Evolutionary conservation across 208 protist species (phyloP).

Genomic region (Trypanosoma brucei): DNA sequence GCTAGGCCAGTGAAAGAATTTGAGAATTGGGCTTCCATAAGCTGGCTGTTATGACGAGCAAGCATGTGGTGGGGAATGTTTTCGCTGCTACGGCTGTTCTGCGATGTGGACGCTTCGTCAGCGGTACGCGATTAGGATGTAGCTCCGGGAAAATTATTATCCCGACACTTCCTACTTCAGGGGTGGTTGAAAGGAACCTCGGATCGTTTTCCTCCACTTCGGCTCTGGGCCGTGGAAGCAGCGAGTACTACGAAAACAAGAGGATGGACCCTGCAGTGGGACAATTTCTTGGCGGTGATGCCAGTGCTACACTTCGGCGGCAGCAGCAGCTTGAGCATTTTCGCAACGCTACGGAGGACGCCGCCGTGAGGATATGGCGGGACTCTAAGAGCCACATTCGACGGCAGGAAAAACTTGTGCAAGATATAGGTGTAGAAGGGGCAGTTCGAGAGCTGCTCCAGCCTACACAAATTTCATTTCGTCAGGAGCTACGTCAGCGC

Average conservation of each 20-base stretch:
- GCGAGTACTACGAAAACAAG: constrained; percentile 32
- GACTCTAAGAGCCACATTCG: constrained; percentile 75
- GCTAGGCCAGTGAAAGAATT: too few relatives aligned
- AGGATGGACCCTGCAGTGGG: constrained; percentile 23
- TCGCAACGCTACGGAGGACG: constrained; percentile 23
- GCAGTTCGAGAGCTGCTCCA: constrained; percentile 68
- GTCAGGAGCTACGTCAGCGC: constrained; percentile 59
- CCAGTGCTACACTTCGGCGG: constrained; percentile 41
- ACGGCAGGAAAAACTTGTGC: constrained; percentile 59
- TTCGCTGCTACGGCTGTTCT: not conserved
- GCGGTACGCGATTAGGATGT: constrained; percentile 12
- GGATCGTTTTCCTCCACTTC: not conserved
- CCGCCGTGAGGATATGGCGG: constrained; percentile 48
- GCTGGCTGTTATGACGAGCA: not conserved
- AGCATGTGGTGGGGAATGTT: not conserved
- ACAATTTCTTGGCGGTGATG: constrained; percentile 37
- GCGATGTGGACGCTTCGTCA: not conserved
- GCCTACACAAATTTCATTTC: constrained; percentile 57
- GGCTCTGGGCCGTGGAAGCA: not conserved
- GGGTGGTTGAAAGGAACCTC: not conserved
- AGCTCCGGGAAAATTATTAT: constrained; percentile 49
- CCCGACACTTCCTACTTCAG: constrained; percentile 23
- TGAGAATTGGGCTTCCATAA: not conserved
- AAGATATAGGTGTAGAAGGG: constrained; percentile 73
- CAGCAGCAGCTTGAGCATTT: constrained; percentile 57